Base-by-base conservation (phyloP, 2,329 filamentous ascomycete genomes). In the Fusarium falciforme region DNA sequence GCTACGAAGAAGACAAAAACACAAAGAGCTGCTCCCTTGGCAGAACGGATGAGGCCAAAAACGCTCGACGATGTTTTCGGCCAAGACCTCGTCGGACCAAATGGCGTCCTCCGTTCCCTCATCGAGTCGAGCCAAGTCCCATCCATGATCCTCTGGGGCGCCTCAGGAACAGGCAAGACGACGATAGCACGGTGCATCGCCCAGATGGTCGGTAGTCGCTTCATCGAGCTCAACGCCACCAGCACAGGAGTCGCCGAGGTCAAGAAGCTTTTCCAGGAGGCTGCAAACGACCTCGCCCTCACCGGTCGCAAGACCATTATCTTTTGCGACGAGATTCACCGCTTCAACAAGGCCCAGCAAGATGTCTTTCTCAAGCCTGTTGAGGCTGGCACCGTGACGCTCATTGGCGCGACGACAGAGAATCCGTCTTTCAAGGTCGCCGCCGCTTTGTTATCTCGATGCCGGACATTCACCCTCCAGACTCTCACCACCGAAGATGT, bases 291-390 rank as follows among this genome's bases (percentile, higher is more conserved):
- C 81, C 84, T 95, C 55, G 85, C 87, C 1, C 85, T 98, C 61
- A 97, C 94, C 0, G 96, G 96, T 2, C 89, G 95, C 70, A 96
- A 94, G 84, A 98, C 96, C 0, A 97, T 99, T 73, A 91, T 99
- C 73, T 99, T 99, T 82, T 98, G 96, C 84, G 96, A 99, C 84
- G 96, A 98, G 85, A 96, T 98, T 57, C 95, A 98, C 83, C 88
- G 96, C 31, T 98, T 98, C 86, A 93, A 89, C 76, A 98, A 98
- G 83, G 89, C 92, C 0, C 96, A 98, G 81, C 96, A 99, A 80
- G 96, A 98, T 82, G 93, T 98, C 1, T 98, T 98, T 77, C 86
- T 99, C 2, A 94, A 93, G 17, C 96, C 96, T 0, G 96, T 98
- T 25, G 96, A 99, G 83, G 92, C 92, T 1, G 96, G 96, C 7